Percentiles rank a stretch among this genome's conserved stretches.
Evolutionary conservation across 1,284 basidiomycete genomes (phyloP).

Genomic region (Trametes pubescens): DNA sequence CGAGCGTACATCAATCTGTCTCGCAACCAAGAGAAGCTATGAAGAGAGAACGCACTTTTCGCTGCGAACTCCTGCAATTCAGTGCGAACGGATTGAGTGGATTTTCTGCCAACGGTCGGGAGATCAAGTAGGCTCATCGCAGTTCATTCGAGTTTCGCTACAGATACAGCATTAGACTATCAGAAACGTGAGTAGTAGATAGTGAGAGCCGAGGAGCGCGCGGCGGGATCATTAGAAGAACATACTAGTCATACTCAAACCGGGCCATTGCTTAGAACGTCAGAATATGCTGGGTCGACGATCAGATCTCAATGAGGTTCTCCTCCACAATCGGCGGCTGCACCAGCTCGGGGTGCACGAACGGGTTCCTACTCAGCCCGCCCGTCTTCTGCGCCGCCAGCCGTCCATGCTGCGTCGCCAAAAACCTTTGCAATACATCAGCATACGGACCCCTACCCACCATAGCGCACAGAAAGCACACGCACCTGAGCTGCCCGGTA

Average conservation of each 20-base stretch:
- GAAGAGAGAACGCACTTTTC: too few species aligned
- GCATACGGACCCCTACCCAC: constrained; percentile 66
- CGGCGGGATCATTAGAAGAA: too few species aligned
- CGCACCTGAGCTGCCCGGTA: constrained; percentile 46
- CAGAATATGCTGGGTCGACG: neutral
- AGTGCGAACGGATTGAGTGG: too few species aligned
- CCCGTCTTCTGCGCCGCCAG: constrained; percentile 66
- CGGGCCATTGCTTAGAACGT: too few species aligned
- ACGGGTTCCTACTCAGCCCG: constrained; percentile 37
- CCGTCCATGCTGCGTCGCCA: constrained; percentile 67
- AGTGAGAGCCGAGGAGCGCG: too few species aligned
- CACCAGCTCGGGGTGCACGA: constrained; percentile 19
- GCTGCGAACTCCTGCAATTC: too few species aligned
- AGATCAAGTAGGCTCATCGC: too few species aligned
- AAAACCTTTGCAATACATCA: constrained; percentile 59
- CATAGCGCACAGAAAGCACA: constrained; percentile 78
- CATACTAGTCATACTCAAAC: neutral
- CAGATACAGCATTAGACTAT: constrained; percentile 1
- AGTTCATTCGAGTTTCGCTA: neutral
- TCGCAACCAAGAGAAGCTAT: too few species aligned
- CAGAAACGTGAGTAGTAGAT: neutral
- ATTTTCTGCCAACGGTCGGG: too few species aligned
- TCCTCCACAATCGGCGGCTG: constrained; percentile 5
- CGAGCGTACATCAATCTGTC: too few species aligned
- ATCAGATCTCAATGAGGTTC: constrained; percentile 20